These are phyloP conservation scores for Crataegus laevigata DNA, from an alignment of 306 rosid genomes.

Conservation along the genomic window DNA sequence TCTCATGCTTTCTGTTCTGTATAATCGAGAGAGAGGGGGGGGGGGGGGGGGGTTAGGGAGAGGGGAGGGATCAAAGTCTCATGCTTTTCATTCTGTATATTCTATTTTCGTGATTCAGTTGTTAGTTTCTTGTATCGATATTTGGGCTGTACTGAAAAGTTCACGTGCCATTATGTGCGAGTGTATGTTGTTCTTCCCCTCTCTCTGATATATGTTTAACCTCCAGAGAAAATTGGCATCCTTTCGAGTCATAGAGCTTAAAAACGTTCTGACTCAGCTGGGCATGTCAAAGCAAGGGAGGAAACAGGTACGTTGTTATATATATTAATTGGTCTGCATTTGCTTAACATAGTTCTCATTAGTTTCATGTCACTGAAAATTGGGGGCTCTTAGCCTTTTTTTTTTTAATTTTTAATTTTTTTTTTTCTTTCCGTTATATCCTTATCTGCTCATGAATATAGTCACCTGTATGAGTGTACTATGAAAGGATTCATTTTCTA, in stretches of 20 bases:
- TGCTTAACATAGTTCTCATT: neutral
- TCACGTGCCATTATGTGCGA: neutral
- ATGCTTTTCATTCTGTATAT: neutral
- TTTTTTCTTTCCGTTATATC: neutral
- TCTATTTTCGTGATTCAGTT: neutral
- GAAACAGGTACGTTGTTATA: constrained; percentile 67
- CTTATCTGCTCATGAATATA: neutral
- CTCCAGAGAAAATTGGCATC: constrained; percentile 62
- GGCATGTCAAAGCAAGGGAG: constrained; percentile 94
- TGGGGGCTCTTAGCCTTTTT: neutral
- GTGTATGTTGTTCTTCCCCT: neutral
- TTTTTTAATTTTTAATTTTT: too few relatives aligned
- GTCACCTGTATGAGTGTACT: neutral
- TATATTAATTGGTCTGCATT: constrained; percentile 1
- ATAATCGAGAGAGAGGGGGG: neutral
- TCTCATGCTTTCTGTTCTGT: neutral
- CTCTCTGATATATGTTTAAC: neutral
- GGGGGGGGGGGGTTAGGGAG: neutral
- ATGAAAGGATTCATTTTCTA: neutral
- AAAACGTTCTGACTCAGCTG: constrained; percentile 74
- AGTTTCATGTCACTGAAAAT: neutral
- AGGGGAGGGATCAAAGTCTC: neutral
- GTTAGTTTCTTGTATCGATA: neutral
- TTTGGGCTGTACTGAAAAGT: neutral
- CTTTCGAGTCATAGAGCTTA: constrained; percentile 88